Base-by-base conservation (phyloP, 345 rosid genomes). In the Lepidium sativum region DNA sequence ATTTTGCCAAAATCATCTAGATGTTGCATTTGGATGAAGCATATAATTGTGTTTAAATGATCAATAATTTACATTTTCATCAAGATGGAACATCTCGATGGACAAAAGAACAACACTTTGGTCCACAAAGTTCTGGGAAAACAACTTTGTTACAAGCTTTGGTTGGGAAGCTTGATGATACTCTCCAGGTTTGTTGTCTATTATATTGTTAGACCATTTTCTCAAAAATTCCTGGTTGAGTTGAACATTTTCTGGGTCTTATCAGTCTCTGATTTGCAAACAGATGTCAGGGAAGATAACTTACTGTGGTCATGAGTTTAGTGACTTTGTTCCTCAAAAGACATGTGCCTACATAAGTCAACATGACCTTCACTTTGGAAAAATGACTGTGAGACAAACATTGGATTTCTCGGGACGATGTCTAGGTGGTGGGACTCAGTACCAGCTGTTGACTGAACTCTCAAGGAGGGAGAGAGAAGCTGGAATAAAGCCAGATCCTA, bases 81-180 rank as follows among this genome's bases (percentile, higher is more conserved):
- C n/a, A n/a, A n/a, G n/a, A n/a, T n/a, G n/a, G n/a, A n/a, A n/a
- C n/a, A n/a, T n/a, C n/a, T n/a, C n/a, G n/a, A n/a, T n/a, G n/a
- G n/a, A n/a, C n/a, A n/a, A n/a, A n/a, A n/a, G n/a, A n/a, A n/a
- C n/a, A n/a, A n/a, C n/a, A n/a, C n/a, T n/a, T n/a, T n/a, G 98
- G 98, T 56, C 98, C 96, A 16, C 98, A 95, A 4, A 81, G 82
- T 5, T 80, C 98, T 4, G 96, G 98, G 52, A 88, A 92, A 78
- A 85, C 98, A 62, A 88, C 96, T 17, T 57, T 86, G 33, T 53
- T 92, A 71, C 79, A 73, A 42, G 98, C 89, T 54, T 85, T 92
- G 45, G 89, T 89, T 0, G 83, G 87, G 50, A 86, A 82, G 72
- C 90, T 85, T 1, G 87, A 88, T 39, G 49, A 40, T 18, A 76